Evolutionary conservation across 352 stramenopile species (phyloP).

Genomic region (Globisporangium barbulae): DNA sequence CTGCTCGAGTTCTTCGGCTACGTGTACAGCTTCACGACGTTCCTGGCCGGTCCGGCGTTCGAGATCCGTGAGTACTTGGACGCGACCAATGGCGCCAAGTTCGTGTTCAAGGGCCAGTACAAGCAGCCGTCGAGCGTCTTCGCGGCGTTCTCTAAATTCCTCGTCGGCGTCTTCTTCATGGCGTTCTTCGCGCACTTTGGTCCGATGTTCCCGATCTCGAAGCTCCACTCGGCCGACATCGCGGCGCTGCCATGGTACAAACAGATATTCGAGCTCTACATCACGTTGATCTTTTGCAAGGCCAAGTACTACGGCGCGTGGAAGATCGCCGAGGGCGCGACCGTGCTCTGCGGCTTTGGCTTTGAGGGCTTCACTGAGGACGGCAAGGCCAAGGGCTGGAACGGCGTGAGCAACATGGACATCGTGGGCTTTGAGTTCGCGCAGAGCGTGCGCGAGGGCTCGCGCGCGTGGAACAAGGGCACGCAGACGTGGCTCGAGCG

Average conservation of each 20-base stretch:
- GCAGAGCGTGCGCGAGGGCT: slow-evolving; percentile 86
- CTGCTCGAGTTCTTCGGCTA: slow-evolving; percentile 96
- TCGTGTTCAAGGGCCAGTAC: slow-evolving; percentile 43
- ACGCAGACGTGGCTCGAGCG: slow-evolving; percentile 93
- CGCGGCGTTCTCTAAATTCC: slow-evolving; percentile 74
- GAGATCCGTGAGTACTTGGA: slow-evolving; percentile 94
- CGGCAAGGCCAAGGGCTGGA: slow-evolving; percentile 88
- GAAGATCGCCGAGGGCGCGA: slow-evolving; percentile 87
- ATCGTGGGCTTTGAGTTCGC: slow-evolving; percentile 95
- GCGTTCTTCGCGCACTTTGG: slow-evolving; percentile 46
- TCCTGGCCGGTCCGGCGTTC: slow-evolving; percentile 94
- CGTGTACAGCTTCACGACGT: slow-evolving; percentile 96
- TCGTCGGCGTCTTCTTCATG: slow-evolving; percentile 69
- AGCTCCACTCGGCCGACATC: slow-evolving; percentile 43
- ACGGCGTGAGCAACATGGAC: slow-evolving; percentile 95
- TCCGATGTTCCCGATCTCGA: slow-evolving; percentile 45
- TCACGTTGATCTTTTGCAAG: slow-evolving; percentile 89
- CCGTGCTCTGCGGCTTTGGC: slow-evolving; percentile 82
- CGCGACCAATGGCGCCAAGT: slow-evolving; percentile 59
- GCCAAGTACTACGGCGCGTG: slow-evolving; percentile 97
- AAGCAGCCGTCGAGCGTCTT: slow-evolving; percentile 57
- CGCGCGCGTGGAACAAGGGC: slow-evolving; percentile 96
- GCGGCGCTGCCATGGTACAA: slow-evolving; percentile 47
- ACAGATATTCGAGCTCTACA: slow-evolving; percentile 81
- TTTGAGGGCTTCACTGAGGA: slow-evolving; percentile 95